Percentiles rank a stretch among this genome's conserved stretches.
Conservation (phyloP, 495 filamentous ascomycete genomes). For the Schizothecium vesticola region DNA sequence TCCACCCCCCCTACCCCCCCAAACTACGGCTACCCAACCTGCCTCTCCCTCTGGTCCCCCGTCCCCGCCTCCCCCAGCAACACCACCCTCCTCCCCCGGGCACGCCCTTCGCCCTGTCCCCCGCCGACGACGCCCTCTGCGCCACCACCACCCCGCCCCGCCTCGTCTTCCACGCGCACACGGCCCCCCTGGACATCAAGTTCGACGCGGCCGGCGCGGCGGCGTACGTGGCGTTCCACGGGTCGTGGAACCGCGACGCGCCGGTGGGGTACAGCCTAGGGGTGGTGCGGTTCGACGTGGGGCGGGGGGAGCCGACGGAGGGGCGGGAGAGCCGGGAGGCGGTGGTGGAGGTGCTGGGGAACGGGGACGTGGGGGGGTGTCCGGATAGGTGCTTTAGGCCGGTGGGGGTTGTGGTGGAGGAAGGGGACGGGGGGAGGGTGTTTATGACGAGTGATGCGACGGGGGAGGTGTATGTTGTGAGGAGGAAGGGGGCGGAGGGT, state of each 20-base stretch:
- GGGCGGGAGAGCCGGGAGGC: constrained; percentile 36
- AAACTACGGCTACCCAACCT: constrained; percentile 67
- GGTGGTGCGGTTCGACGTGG: constrained; percentile 34
- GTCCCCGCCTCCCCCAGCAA: constrained; percentile 23
- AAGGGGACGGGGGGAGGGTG: constrained; percentile 37
- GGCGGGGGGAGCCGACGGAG: constrained; percentile 39
- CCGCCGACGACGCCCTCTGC: constrained; percentile 45
- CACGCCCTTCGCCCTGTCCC: constrained; percentile 32
- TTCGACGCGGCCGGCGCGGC: constrained; percentile 33
- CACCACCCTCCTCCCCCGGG: constrained; percentile 19
- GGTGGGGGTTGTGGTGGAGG: constrained; percentile 51
- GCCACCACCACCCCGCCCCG: constrained; percentile 39
- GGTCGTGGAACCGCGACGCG: constrained; percentile 47
- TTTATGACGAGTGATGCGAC: constrained; percentile 54
- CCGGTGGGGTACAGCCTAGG: constrained; percentile 55
- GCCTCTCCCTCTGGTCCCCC: constrained; percentile 58
- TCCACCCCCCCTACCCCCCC: constrained; percentile 24
- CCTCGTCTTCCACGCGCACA: constrained; percentile 54
- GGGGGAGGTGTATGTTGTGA: constrained; percentile 54
- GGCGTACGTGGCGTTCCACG: constrained; percentile 42
- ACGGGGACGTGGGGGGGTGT: constrained; percentile 39
- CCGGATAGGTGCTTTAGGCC: constrained; percentile 51
- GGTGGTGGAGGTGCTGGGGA: constrained; percentile 46
- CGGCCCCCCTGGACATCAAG: constrained; percentile 56
- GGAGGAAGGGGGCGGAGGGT: constrained; percentile 6